Conservation (phyloP, 2,329 filamentous ascomycete genomes). For the Alternaria brassicae region DNA sequence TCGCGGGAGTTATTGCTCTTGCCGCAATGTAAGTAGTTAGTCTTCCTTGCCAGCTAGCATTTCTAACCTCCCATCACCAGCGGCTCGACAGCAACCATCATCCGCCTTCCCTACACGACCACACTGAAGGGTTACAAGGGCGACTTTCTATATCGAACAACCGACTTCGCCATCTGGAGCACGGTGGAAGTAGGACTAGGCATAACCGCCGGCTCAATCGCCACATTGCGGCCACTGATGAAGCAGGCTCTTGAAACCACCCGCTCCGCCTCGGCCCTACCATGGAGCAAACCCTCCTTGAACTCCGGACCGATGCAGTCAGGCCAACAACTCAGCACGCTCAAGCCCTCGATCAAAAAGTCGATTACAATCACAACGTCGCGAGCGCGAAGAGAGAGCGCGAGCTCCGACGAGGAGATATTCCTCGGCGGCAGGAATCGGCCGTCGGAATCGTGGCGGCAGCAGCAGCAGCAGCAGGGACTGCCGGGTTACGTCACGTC, state of each 20-base stretch:
- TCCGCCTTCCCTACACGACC: conserved; percentile 38
- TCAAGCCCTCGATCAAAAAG: conserved; percentile 27
- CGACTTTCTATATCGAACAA: conserved; percentile 43
- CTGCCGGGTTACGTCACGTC: conserved; percentile 26
- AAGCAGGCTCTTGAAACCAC: conserved; percentile 25
- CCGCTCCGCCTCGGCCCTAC: conserved; percentile 23
- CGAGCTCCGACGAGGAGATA: conserved; percentile 31
- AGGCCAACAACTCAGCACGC: conserved; percentile 20
- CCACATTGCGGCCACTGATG: conserved; percentile 36
- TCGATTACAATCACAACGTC: conserved; percentile 31
- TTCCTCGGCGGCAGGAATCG: conserved; percentile 22
- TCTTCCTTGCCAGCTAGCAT: background rate
- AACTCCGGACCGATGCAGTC: conserved; percentile 12
- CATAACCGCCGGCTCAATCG: conserved; percentile 39
- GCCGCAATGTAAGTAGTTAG: conserved; percentile 39
- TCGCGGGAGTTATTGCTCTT: conserved; percentile 62
- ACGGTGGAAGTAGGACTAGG: conserved; percentile 38
- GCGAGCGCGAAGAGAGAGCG: conserved; percentile 27
- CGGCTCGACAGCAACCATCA: conserved; percentile 50
- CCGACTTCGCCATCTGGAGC: conserved; percentile 44
- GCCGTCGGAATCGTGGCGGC: conserved; percentile 21
- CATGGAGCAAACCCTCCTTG: conserved; percentile 25
- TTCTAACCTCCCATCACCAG: conserved; percentile 22
- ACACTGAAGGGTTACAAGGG: conserved; percentile 35
- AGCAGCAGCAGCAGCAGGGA: conserved; percentile 23